Percentiles rank a stretch among this genome's conserved stretches.
phyloP scores from a whole-genome alignment of 179 eudicot genomes.

The Corrigiola litoralis region DNA sequence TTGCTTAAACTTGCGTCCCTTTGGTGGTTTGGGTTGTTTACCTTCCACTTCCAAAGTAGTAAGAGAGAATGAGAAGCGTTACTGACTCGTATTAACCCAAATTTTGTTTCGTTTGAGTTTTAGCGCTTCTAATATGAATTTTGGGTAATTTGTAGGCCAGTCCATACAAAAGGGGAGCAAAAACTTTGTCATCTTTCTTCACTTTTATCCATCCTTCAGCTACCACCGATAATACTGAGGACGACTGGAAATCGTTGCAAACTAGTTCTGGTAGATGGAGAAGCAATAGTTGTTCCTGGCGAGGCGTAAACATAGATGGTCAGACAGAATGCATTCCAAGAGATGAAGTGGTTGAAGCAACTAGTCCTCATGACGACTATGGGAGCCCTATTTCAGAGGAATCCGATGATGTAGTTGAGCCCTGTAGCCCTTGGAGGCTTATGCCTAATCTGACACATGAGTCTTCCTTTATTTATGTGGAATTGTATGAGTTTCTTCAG shows the following conservation, averaged over 20 bases:
- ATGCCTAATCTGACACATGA: slow-evolving; percentile 65
- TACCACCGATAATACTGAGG: slow-evolving; percentile 22
- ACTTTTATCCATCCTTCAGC: slow-evolving; percentile 49
- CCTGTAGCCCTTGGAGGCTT: slow-evolving; percentile 34
- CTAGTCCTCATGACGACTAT: slow-evolving; percentile 17
- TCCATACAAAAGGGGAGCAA: slow-evolving; percentile 37
- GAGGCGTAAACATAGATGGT: slow-evolving; percentile 34
- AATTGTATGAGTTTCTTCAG: slow-evolving; percentile 65
- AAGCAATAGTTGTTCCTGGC: slow-evolving; percentile 31
- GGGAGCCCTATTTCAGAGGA: slow-evolving; percentile 37
- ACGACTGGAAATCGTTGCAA: slow-evolving; percentile 35
- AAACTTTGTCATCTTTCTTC: slow-evolving; percentile 49
- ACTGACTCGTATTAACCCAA: neutral
- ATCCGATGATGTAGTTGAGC: slow-evolving; percentile 65
- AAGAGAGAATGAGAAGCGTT: neutral
- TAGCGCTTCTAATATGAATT: slow-evolving; percentile 23
- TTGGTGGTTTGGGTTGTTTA: neutral
- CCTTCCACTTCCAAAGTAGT: neutral
- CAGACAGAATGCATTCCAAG: slow-evolving; percentile 31
- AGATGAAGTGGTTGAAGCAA: slow-evolving; percentile 23
- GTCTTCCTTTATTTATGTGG: slow-evolving; percentile 55
- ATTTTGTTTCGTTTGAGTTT: neutral
- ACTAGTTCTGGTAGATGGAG: slow-evolving; percentile 58
- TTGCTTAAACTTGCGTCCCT: neutral
- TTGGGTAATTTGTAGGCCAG: slow-evolving; percentile 51